These are phyloP conservation scores for Cryphonectria naterciae DNA, from an alignment of 2,329 filamentous ascomycete species.

Conservation along the genomic window DNA sequence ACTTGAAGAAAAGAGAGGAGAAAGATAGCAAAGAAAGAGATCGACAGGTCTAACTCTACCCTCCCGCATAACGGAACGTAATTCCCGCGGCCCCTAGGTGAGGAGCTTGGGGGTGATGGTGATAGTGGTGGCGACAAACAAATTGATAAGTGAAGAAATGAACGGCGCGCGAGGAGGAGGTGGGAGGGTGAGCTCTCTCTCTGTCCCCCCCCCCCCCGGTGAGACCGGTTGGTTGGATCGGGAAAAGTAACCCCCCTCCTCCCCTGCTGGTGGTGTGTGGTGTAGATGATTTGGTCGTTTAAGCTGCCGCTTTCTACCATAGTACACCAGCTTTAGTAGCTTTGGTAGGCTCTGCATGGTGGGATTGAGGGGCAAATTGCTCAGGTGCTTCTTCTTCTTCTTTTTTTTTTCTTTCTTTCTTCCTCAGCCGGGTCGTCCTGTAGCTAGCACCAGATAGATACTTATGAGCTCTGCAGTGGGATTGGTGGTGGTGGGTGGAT, in stretches of 20 bases:
- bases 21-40: not conserved
- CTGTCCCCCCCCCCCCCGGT: not conserved
- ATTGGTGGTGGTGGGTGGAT: not conserved
- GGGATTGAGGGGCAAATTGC: constrained; percentile 3
- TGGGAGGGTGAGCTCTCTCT: not conserved
- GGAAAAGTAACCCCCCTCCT: not conserved
- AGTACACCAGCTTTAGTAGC: not conserved
- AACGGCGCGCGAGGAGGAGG: too few species aligned
- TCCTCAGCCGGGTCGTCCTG: too few species aligned
- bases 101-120: not conserved
- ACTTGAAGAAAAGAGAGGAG: too few species aligned
- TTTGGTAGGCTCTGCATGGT: not conserved
- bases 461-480: not conserved
- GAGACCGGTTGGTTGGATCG: not conserved
- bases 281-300: not conserved
- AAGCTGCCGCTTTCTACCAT: not conserved
- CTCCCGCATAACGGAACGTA: not conserved
- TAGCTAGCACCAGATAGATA: not conserved
- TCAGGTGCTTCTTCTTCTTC: not conserved
- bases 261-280: not conserved
- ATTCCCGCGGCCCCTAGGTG: not conserved
- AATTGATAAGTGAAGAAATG: not conserved
- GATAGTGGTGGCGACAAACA: not conserved
- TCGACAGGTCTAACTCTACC: not conserved
- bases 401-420: too few species aligned